Conservation (phyloP, 2,329 filamentous ascomycete species). For the Nemania bipapillata region DNA sequence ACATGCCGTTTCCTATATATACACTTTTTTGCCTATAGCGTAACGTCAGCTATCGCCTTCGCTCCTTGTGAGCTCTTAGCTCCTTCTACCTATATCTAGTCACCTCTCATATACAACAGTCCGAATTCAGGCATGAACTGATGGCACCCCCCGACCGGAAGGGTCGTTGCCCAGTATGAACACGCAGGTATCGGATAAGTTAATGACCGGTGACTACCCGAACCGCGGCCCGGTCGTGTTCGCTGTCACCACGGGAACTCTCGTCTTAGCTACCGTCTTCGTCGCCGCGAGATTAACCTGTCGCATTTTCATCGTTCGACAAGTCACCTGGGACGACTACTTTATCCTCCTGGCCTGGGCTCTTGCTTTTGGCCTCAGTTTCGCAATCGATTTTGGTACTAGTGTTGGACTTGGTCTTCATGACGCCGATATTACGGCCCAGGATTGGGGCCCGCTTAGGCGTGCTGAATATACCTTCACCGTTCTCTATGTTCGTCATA, state of each 20-base stretch:
- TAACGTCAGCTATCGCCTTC: conserved; percentile 18
- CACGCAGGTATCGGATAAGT: conserved; percentile 35
- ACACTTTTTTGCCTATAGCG: conserved; percentile 15
- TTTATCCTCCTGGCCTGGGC: conserved; percentile 83
- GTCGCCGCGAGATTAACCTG: conserved; percentile 79
- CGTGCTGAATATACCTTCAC: conserved; percentile 72
- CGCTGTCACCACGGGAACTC: conserved; percentile 74
- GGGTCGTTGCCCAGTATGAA: conserved; percentile 44
- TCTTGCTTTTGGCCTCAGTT: conserved; percentile 73
- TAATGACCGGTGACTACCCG: conserved; percentile 37
- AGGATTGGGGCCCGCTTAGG: conserved; percentile 65
- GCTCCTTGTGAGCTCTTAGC: conserved; percentile 24
- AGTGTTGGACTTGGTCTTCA: conserved; percentile 74
- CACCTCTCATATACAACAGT: conserved; percentile 16
- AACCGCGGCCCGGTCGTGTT: conserved; percentile 72
- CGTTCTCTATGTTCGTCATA: conserved; percentile 66
- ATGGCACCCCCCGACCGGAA: conserved; percentile 42
- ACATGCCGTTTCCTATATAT: conserved; percentile 32
- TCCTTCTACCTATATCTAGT: neutral
- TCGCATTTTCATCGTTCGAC: conserved; percentile 76
- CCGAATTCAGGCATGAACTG: conserved; percentile 40
- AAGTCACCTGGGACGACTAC: conserved; percentile 79
- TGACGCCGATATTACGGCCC: conserved; percentile 66
- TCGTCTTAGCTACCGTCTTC: conserved; percentile 77
- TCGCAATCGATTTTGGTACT: conserved; percentile 73